These are phyloP conservation scores for Lodderomyces orthopsilosis DNA, from an alignment of 1,139 yeast genomes.

Conservation along the genomic window DNA sequence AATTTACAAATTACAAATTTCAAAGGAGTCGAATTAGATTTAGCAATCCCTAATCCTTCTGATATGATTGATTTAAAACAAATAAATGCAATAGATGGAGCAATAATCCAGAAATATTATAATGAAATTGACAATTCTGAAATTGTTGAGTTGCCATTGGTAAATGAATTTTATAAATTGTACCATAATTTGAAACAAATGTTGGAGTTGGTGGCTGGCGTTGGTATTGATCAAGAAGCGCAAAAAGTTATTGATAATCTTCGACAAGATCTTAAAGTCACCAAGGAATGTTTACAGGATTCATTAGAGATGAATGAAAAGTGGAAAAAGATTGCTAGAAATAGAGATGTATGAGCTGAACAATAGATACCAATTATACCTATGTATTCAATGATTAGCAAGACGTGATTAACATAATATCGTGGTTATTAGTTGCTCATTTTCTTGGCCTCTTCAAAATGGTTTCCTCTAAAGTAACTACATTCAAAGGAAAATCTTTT, in stretches of 20 bases:
- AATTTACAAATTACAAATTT: conserved; percentile 14
- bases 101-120: conserved; percentile 20
- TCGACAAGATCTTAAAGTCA: conserved; percentile 34
- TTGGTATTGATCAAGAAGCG: conserved; percentile 4
- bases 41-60: conserved; percentile 30
- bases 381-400: too few relatives aligned
- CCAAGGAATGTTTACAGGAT: conserved; percentile 42
- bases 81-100: conserved; percentile 18
- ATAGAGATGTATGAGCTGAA: too few relatives aligned
- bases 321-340: conserved; percentile 34
- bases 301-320: conserved; percentile 47
- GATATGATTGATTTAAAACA: conserved; percentile 28
- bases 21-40: conserved; percentile 13
- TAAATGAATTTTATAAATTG: conserved; percentile 27
- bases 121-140: conserved; percentile 42
- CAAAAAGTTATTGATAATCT: conserved; percentile 24
- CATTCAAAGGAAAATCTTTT: conserved; percentile 31
- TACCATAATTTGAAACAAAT: conserved; percentile 24
- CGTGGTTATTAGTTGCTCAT: too few relatives aligned
- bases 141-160: conserved; percentile 32
- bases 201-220: conserved; percentile 4
- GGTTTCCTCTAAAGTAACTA: conserved; percentile 34
- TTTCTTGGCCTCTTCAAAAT: conserved; percentile 13
- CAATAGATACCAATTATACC: too few relatives aligned
- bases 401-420: too few relatives aligned